A percentile compares a stretch with the other conserved stretches of the same genome.
phyloP scores from a whole-genome alignment of 2,329 filamentous ascomycete genomes.

The Thielaviopsis populi region DNA sequence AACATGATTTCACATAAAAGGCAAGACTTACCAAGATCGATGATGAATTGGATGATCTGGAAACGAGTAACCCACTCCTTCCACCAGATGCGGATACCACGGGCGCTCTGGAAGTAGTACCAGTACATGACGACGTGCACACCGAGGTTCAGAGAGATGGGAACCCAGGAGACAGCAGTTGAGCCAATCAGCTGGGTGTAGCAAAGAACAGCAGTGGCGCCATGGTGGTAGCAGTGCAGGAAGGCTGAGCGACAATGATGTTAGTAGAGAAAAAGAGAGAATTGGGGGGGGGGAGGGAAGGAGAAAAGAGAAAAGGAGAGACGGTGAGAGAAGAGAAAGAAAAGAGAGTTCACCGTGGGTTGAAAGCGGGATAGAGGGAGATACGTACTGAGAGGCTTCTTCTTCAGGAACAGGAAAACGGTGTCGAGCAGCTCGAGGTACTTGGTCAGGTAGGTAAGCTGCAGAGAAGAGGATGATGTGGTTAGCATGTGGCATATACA shows the following conservation, averaged over 20 bases:
- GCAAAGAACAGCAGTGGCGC: slow-evolving; percentile 90
- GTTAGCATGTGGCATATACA: slow-evolving; percentile 16
- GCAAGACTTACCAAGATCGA: slow-evolving; percentile 65
- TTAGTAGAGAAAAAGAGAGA: no score
- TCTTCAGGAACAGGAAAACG: slow-evolving; percentile 95
- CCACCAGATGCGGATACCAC: slow-evolving; percentile 95
- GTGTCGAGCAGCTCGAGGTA: slow-evolving; percentile 93
- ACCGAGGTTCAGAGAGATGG: slow-evolving; percentile 78
- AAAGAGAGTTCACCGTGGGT: neutral
- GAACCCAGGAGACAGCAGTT: slow-evolving; percentile 89
- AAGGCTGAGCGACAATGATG: slow-evolving; percentile 38
- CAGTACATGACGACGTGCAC: slow-evolving; percentile 99
- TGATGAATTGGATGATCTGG: slow-evolving; percentile 93
- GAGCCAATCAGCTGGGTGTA: slow-evolving; percentile 91
- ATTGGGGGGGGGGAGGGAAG: no score
- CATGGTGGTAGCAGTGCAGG: slow-evolving; percentile 98
- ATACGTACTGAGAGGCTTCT: slow-evolving; percentile 66
- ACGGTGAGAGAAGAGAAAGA: no score
- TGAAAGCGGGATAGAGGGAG: neutral
- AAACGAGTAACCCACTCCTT: slow-evolving; percentile 99
- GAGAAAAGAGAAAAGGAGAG: no score
- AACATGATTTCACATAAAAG: slow-evolving; percentile 7
- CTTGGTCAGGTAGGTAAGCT: slow-evolving; percentile 98
- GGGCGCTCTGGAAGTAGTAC: slow-evolving; percentile 99
- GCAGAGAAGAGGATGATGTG: slow-evolving; percentile 16